Conservation (phyloP, 208 protist species). For the Trypanosoma melophagium region DNA sequence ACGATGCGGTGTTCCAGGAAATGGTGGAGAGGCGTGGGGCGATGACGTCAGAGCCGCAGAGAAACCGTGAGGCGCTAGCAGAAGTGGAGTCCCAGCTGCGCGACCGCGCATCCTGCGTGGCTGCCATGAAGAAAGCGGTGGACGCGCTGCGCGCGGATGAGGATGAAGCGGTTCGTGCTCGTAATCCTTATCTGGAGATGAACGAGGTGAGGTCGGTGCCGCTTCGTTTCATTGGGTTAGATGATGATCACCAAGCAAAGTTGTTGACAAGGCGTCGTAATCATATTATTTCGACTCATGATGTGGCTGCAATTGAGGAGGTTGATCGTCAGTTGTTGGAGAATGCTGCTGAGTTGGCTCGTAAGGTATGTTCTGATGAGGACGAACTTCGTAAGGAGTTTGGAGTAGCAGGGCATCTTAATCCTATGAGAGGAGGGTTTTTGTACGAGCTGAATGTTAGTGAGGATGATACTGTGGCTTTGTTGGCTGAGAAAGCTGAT, state of each 20-base stretch:
- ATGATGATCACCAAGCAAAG: conserved; percentile 9
- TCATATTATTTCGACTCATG: not conserved
- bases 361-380: conserved; percentile 21
- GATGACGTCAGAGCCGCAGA: not conserved
- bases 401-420: not conserved
- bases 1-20: conserved; percentile 34
- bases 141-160: conserved; percentile 47
- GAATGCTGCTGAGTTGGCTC: conserved; percentile 29
- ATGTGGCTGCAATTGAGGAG: conserved; percentile 22
- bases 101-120: conserved; percentile 26
- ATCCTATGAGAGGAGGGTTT: not conserved
- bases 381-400: not conserved
- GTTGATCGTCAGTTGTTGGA: conserved; percentile 36
- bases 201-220: conserved; percentile 46
- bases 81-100: conserved; percentile 24
- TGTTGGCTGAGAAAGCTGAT: conserved; percentile 22
- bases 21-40: conserved; percentile 21
- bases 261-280: not conserved
- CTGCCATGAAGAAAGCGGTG: conserved; percentile 35
- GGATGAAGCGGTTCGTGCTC: conserved; percentile 57
- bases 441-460: conserved; percentile 34
- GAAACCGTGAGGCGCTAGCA: conserved; percentile 20
- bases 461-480: conserved; percentile 53
- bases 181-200: conserved; percentile 56
- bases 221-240: conserved; percentile 32